phyloP scores from a whole-genome alignment of 306 rosid genomes.

The Senna siamea region DNA sequence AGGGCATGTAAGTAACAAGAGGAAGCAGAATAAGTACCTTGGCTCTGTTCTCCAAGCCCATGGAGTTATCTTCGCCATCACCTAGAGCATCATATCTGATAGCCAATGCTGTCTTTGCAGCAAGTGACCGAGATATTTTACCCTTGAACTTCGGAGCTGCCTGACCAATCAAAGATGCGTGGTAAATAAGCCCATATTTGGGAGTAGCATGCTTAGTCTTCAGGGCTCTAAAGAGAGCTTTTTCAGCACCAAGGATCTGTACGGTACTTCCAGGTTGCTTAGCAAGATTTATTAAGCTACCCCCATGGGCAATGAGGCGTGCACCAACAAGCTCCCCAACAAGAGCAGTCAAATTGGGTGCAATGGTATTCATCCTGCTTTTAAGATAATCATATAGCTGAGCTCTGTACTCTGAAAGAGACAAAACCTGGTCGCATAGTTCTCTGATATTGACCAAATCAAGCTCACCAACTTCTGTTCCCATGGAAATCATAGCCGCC shows the following conservation, averaged over 20 bases:
- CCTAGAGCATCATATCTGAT: constrained; percentile 91
- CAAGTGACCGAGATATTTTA: constrained; percentile 89
- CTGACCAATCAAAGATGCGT: constrained; percentile 94
- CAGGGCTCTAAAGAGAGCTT: constrained; percentile 91
- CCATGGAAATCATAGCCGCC: constrained; percentile 89
- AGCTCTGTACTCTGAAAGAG: constrained; percentile 89
- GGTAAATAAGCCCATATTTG: constrained; percentile 92
- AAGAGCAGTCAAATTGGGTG: constrained; percentile 92
- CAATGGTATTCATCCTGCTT: constrained; percentile 89
- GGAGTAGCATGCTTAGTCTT: constrained; percentile 97
- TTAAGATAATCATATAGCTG: constrained; percentile 84
- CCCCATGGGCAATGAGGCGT: constrained; percentile 95
- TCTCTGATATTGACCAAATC: constrained; percentile 79
- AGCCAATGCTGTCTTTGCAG: constrained; percentile 81
- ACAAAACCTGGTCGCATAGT: constrained; percentile 91
- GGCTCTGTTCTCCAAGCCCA: constrained; percentile 78
- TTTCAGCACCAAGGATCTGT: constrained; percentile 96
- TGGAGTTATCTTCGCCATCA: constrained; percentile 73
- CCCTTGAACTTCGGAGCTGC: constrained; percentile 91
- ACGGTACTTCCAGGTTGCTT: constrained; percentile 98
- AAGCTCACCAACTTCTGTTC: constrained; percentile 94
- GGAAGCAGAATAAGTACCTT: constrained; percentile 5
- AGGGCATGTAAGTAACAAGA: not conserved
- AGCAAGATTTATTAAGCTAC: constrained; percentile 88
- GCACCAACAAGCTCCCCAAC: constrained; percentile 99